phyloP scores from a whole-genome alignment of 768 basidiomycete genomes.

The Boletus reticulatus region DNA sequence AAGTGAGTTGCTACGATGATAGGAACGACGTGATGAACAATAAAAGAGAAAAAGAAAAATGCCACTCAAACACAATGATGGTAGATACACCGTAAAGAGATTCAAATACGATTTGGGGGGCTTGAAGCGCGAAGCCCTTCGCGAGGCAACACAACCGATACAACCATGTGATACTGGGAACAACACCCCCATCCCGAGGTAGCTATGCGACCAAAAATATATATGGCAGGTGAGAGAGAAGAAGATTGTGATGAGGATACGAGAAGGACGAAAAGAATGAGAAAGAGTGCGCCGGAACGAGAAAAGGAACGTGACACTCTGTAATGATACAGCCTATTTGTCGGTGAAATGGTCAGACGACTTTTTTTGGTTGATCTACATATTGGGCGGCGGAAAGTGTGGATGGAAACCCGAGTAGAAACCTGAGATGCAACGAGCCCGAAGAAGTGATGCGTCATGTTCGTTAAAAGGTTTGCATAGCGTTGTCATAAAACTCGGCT shows the following conservation, averaged over 20 bases:
- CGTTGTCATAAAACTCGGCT: constrained; percentile 34
- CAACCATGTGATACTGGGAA: constrained; percentile 17
- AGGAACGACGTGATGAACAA: not conserved
- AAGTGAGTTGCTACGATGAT: no score
- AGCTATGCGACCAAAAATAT: constrained; percentile 31
- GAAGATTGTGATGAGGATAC: not conserved
- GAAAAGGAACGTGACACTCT: constrained; percentile 5
- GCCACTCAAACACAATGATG: not conserved
- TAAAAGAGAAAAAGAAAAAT: not conserved
- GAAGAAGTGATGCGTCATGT: not conserved
- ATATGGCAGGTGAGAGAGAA: constrained; percentile 25
- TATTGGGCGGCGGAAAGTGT: constrained; percentile 2
- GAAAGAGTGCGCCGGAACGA: constrained; percentile 3
- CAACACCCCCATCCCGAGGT: constrained; percentile 9
- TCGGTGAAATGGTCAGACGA: not conserved
- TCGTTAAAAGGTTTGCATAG: constrained; percentile 34
- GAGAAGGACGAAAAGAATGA: not conserved
- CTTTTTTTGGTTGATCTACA: constrained; percentile 22
- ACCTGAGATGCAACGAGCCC: constrained; percentile 1
- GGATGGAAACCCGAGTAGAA: constrained; percentile 3
- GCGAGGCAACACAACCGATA: constrained; percentile 32
- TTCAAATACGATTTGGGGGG: constrained; percentile 36
- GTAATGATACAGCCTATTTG: constrained; percentile 19
- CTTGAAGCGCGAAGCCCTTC: constrained; percentile 52
- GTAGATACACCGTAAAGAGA: not conserved